These are phyloP conservation scores for Rhizopus stolonifer DNA, from an alignment of 371 early-diverging fungal genomes.

Conservation along the genomic window DNA sequence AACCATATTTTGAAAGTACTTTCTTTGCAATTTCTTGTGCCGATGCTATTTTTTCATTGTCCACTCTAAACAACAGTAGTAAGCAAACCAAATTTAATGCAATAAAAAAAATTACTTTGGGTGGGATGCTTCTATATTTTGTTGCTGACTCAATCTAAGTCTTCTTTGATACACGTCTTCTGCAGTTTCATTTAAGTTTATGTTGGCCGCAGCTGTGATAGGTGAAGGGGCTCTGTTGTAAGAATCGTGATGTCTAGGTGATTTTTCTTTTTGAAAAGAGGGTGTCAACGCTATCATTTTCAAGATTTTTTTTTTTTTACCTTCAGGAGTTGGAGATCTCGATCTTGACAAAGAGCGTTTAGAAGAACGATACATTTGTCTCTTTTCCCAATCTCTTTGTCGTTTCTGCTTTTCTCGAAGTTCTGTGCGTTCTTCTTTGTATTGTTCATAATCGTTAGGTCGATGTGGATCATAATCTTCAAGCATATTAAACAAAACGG, in stretches of 20 bases:
- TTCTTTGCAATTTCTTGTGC: constrained; percentile 35
- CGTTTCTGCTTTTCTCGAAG: constrained; percentile 27
- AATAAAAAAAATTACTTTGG: constrained; percentile 3
- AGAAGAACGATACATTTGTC: constrained; percentile 5
- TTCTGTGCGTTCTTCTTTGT: constrained; percentile 49
- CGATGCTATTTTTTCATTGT: neutral
- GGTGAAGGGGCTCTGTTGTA: constrained; percentile 8
- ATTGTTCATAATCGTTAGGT: constrained; percentile 64
- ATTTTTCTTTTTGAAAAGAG: too few species aligned
- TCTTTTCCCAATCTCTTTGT: constrained; percentile 25
- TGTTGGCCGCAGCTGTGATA: constrained; percentile 4
- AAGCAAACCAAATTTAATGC: neutral
- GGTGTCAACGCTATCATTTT: too few species aligned
- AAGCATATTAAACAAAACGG: constrained; percentile 40
- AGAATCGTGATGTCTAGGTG: neutral
- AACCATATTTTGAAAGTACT: constrained; percentile 38
- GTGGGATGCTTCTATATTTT: neutral
- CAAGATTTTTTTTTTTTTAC: constrained; percentile 11
- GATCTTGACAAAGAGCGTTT: constrained; percentile 28
- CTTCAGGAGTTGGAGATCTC: constrained; percentile 23
- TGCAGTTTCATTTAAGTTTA: constrained; percentile 55
- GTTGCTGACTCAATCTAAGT: constrained; percentile 46
- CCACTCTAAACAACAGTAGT: neutral
- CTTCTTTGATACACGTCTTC: constrained; percentile 75
- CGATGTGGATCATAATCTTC: constrained; percentile 64